Conservation (phyloP, 106 monocot genomes). For the Agapanthus africanus region DNA sequence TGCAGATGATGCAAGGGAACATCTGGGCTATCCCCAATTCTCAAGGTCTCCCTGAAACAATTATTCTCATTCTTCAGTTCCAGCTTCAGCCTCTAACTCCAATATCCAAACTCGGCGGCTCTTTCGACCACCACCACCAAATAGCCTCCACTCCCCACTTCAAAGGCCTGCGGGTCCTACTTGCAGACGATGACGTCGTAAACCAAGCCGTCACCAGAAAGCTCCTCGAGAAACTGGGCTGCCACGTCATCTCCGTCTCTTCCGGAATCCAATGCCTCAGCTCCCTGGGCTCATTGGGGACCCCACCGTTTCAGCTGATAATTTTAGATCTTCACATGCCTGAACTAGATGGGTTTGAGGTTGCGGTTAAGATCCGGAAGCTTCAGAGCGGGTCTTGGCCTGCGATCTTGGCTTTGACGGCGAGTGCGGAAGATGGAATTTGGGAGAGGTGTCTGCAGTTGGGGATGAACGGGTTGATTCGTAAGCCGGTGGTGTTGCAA, state of each 20-base stretch:
- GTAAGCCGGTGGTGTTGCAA: slow-evolving; percentile 41
- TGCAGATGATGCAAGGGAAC: slow-evolving; percentile 78
- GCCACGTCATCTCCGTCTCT: slow-evolving; percentile 31
- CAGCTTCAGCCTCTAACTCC: slow-evolving; percentile 23
- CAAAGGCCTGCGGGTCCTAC: slow-evolving; percentile 47
- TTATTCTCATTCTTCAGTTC: slow-evolving; percentile 39
- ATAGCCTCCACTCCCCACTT: slow-evolving; percentile 18
- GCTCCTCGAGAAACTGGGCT: slow-evolving; percentile 60
- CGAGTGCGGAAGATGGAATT: slow-evolving; percentile 27
- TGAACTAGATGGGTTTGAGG: slow-evolving; percentile 30
- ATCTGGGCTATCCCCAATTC: slow-evolving; percentile 43
- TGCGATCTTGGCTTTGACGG: slow-evolving; percentile 42
- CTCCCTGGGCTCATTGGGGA: slow-evolving; percentile 14
- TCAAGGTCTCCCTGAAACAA: slow-evolving; percentile 26
- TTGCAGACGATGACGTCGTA: slow-evolving; percentile 40
- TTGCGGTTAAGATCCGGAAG: slow-evolving; percentile 38
- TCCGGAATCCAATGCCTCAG: slow-evolving; percentile 40
- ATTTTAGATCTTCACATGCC: slow-evolving; percentile 40
- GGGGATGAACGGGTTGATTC: slow-evolving; percentile 55
- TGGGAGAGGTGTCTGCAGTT: slow-evolving; percentile 54
- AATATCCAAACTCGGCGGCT: slow-evolving; percentile 13
- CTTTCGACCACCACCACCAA: slow-evolving; percentile 4
- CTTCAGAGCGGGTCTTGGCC: slow-evolving; percentile 36
- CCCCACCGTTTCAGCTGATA: slow-evolving; percentile 38
- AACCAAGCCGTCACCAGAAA: slow-evolving; percentile 41